Evolutionary conservation across 1,284 basidiomycete species (phyloP).

Genomic region (Macrocystidia cucumis): DNA sequence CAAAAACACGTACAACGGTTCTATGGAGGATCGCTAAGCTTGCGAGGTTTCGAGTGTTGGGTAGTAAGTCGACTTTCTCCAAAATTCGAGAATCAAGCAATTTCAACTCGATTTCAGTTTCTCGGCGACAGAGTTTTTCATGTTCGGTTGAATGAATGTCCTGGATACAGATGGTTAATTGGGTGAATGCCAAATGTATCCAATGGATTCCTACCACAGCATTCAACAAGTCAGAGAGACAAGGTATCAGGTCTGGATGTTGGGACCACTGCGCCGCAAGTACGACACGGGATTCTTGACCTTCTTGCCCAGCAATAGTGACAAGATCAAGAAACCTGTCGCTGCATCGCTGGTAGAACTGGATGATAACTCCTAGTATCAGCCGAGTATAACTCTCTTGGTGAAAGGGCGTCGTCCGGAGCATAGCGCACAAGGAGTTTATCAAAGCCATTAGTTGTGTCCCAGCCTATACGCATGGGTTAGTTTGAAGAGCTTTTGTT

Average conservation of each 20-base stretch:
- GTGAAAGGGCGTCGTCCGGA: constrained; percentile 93
- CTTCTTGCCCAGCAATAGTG: constrained; percentile 30
- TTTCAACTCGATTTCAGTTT: constrained; percentile 69
- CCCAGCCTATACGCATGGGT: constrained; percentile 44
- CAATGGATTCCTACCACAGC: constrained; percentile 24
- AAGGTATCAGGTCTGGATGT: constrained; percentile 67
- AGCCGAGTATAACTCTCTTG: constrained; percentile 91
- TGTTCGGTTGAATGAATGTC: constrained; percentile 35
- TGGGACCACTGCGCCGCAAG: constrained; percentile 88
- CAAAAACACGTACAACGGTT: constrained; percentile 62
- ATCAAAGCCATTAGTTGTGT: constrained; percentile 86
- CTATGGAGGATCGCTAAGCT: constrained; percentile 79
- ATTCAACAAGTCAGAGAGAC: constrained; percentile 56
- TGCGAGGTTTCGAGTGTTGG: constrained; percentile 69
- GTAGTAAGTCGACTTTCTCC: constrained; percentile 63
- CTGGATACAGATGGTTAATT: constrained; percentile 3
- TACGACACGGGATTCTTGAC: constrained; percentile 37
- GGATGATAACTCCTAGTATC: constrained; percentile 92
- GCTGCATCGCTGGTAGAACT: constrained; percentile 93
- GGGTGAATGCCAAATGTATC: neutral
- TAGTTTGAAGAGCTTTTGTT: constrained; percentile 2
- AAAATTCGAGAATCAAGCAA: constrained; percentile 49
- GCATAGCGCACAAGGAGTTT: constrained; percentile 90
- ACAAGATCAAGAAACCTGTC: constrained; percentile 80
- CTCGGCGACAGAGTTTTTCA: constrained; percentile 60